A percentile compares a stretch with the other conserved stretches of the same genome.
These are phyloP conservation scores for Zea luxurians DNA, from an alignment of 176 grass and related monocot species.

Conservation along the genomic window DNA sequence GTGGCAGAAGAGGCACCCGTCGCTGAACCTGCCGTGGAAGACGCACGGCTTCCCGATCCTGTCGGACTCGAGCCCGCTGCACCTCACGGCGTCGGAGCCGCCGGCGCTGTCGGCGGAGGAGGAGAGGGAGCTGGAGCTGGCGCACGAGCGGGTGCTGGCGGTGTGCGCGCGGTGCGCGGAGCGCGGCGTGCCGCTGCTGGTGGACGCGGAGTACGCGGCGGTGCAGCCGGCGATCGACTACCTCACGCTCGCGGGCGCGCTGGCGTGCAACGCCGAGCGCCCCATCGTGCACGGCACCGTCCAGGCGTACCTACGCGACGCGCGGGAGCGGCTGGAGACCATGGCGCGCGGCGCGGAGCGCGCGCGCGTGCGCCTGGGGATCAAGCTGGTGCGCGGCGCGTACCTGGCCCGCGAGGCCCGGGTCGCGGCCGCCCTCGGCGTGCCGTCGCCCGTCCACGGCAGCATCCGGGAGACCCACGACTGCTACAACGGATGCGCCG, in stretches of 20 bases:
- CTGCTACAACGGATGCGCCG: conserved; percentile 81
- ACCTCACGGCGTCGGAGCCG: conserved; percentile 63
- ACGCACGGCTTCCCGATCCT: conserved; percentile 61
- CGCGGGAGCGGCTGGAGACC: conserved; percentile 63
- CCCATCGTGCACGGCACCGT: conserved; percentile 72
- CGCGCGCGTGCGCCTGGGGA: conserved; percentile 54
- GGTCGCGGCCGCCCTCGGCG: conserved; percentile 59
- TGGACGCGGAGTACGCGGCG: conserved; percentile 87
- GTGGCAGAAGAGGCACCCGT: conserved; percentile 76
- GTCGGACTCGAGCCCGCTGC: conserved; percentile 63
- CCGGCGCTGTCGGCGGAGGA: conserved; percentile 56
- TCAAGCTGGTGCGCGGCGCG: conserved; percentile 94
- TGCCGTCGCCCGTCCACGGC: conserved; percentile 68
- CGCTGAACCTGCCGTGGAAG: conserved; percentile 73
- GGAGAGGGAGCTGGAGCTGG: conserved; percentile 56
- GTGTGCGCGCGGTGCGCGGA: conserved; percentile 61
- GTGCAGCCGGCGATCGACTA: conserved; percentile 94
- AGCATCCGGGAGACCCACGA: conserved; percentile 76
- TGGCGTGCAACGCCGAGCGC: conserved; percentile 50
- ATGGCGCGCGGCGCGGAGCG: conserved; percentile 44
- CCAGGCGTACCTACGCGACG: conserved; percentile 84
- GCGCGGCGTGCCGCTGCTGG: conserved; percentile 61
- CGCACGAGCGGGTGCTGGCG: conserved; percentile 53
- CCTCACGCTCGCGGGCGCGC: conserved; percentile 68
- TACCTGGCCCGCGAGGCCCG: conserved; percentile 73